These are phyloP conservation scores for Apiospora arundinis DNA, from an alignment of 2,329 filamentous ascomycete species.

Conservation along the genomic window DNA sequence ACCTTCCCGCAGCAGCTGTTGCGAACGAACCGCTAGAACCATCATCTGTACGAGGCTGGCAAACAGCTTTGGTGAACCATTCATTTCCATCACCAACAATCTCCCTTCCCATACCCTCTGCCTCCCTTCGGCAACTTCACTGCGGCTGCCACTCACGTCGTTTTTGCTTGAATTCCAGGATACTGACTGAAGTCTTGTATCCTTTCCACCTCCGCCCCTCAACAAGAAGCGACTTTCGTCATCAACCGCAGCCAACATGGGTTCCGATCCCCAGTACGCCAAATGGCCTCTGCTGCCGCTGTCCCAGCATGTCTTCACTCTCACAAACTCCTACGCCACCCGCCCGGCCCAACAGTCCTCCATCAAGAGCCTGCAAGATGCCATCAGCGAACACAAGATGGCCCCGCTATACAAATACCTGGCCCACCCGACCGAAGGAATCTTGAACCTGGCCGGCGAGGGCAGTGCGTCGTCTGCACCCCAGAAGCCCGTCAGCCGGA, in stretches of 20 bases:
- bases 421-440: constrained; percentile 80
- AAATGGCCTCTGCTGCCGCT: constrained; percentile 84
- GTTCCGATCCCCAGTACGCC: constrained; percentile 83
- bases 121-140: not conserved
- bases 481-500: constrained; percentile 66
- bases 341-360: constrained; percentile 71
- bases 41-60: constrained; percentile 22
- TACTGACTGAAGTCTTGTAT: constrained; percentile 7
- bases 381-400: constrained; percentile 85
- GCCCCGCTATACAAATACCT: constrained; percentile 86
- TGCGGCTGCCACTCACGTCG: not conserved
- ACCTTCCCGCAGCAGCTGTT: constrained; percentile 20
- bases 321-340: constrained; percentile 79
- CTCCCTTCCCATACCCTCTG: not conserved
- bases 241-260: constrained; percentile 59
- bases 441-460: constrained; percentile 80
- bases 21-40: constrained; percentile 15
- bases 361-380: constrained; percentile 78
- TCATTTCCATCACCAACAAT: constrained; percentile 17
- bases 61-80: constrained; percentile 10
- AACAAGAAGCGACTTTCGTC: constrained; percentile 15
- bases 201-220: not conserved
- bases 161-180: not conserved
- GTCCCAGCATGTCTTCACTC: constrained; percentile 84
- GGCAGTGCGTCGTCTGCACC: constrained; percentile 51